phyloP scores from a whole-genome alignment of 2,329 filamentous ascomycete genomes.

The Aspergillus japonicus region DNA sequence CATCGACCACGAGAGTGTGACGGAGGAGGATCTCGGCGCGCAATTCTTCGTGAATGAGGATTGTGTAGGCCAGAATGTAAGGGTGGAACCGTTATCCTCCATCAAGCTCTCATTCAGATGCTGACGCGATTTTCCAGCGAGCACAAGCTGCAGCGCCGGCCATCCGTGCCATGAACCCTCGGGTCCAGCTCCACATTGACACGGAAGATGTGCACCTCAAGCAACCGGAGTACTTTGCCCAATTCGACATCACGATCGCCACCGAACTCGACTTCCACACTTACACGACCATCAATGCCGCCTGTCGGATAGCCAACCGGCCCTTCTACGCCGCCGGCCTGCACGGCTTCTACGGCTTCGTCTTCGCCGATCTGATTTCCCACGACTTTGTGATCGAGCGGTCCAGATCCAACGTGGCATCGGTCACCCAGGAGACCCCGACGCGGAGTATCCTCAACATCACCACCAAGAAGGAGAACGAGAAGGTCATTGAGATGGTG shows the following conservation, averaged over 20 bases:
- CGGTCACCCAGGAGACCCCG: conserved; percentile 66
- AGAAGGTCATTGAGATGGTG: conserved; percentile 77
- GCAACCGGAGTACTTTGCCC: conserved; percentile 69
- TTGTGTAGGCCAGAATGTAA: conserved; percentile 70
- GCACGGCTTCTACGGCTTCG: conserved; percentile 90
- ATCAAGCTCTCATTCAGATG: not conserved
- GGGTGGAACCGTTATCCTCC: conserved; percentile 18
- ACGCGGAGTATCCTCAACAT: conserved; percentile 75
- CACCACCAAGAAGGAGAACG: conserved; percentile 66
- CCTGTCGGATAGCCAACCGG: conserved; percentile 71
- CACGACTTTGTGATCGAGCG: conserved; percentile 90
- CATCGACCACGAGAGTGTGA: conserved; percentile 73
- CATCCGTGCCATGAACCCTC: conserved; percentile 82
- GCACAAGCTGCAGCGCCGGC: conserved; percentile 76
- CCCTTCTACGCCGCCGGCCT: conserved; percentile 87
- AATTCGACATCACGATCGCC: conserved; percentile 83
- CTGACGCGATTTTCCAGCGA: conserved; percentile 49
- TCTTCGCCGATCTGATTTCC: conserved; percentile 87
- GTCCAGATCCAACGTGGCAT: conserved; percentile 70
- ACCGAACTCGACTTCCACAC: conserved; percentile 78
- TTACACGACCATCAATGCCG: conserved; percentile 78
- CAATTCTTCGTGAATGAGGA: conserved; percentile 78
- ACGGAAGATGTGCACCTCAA: conserved; percentile 66
- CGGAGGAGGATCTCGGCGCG: conserved; percentile 74
- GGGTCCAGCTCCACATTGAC: conserved; percentile 74